Evolutionary conservation across 176 grass and related monocot species (phyloP).

Genomic region (Pontederia paniculata): DNA sequence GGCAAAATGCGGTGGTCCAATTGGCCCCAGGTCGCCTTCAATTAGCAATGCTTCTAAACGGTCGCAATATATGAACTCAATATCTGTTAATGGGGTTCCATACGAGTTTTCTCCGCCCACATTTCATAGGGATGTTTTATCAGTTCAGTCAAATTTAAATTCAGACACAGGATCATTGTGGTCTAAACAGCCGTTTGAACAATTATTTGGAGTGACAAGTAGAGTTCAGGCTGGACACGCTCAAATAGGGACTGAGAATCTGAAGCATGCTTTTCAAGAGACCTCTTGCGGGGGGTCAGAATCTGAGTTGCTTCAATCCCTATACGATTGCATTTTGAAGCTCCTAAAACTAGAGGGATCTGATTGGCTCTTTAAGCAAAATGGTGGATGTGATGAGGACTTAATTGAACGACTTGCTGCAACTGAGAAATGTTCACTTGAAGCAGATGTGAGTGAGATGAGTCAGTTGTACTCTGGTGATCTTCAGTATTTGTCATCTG

Average conservation of each 20-base stretch:
- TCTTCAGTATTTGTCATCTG: constrained; percentile 5
- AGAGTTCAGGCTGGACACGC: neutral
- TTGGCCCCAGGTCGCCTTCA: neutral
- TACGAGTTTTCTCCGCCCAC: constrained; percentile 4
- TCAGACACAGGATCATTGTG: constrained; percentile 1
- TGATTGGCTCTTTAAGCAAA: constrained; percentile 73
- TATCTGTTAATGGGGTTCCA: neutral
- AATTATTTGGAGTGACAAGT: constrained; percentile 4
- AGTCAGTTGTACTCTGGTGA: constrained; percentile 11
- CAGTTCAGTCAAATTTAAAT: constrained; percentile 2
- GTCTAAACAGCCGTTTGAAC: constrained; percentile 10
- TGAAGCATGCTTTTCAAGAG: neutral
- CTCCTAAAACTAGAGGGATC: constrained; percentile 68
- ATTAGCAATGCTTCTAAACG: neutral
- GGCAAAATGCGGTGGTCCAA: neutral
- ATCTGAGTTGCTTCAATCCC: constrained; percentile 15
- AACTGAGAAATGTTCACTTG: constrained; percentile 33
- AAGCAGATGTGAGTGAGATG: constrained; percentile 30
- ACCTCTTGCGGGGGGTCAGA: constrained; percentile 18
- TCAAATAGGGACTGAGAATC: neutral
- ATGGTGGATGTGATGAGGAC: constrained; percentile 71
- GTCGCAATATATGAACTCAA: constrained; percentile 1
- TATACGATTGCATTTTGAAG: constrained; percentile 18
- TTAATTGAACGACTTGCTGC: constrained; percentile 64
- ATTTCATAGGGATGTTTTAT: neutral